Evolutionary conservation across 169 alveolate species (phyloP), one percentile per base, ranked within the genome.

Genomic region (Plasmodium billcollinsi): DNA sequence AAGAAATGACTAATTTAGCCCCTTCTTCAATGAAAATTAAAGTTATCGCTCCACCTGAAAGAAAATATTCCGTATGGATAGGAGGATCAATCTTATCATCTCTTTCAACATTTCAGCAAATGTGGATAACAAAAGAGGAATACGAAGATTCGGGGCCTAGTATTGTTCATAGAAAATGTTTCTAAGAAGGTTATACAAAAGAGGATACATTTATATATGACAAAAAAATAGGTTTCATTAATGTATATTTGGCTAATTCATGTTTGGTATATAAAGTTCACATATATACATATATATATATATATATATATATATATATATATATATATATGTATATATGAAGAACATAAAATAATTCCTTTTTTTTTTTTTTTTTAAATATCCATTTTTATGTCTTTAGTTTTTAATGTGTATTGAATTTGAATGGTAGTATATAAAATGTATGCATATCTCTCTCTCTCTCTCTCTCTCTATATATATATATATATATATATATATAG

Each of bases 21-120:
- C 99, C 99, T 12, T 96, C 99, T 70, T 95, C 99, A 39, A 96
- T 97, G 99, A 98, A 97, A 95, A 96, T 98, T 94, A 98, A 97
- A 96, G 99, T 99, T 73, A 99, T 97, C 50, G 99, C 99, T n/a
- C 99, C 99, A 3, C 99, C 99, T 26, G 99, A 98, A 88, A 97
- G 99, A 83, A 98, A 98, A 94, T 98, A 97, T 95, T 97, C 99
- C 20, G 99, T 98, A 66, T 99, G 99, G 99, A 96, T 98, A 59
- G 99, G 99, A 49, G 99, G 99, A 4, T 97, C 99, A 20, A 98
- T 98, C 69, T 96, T 98, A 24, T 96, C 99, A 12, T 96, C 99
- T 18, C 94, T 98, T 43, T 96, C 98, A 54, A 97, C 99, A 45
- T 99, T 99, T 97, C 99, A 98, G 92, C 98, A 97, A 89, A 97